Evolutionary conservation across 495 filamentous ascomycete genomes (phyloP), one percentile per base, ranked within the genome.

Genomic region (Usnea hakonensis): DNA sequence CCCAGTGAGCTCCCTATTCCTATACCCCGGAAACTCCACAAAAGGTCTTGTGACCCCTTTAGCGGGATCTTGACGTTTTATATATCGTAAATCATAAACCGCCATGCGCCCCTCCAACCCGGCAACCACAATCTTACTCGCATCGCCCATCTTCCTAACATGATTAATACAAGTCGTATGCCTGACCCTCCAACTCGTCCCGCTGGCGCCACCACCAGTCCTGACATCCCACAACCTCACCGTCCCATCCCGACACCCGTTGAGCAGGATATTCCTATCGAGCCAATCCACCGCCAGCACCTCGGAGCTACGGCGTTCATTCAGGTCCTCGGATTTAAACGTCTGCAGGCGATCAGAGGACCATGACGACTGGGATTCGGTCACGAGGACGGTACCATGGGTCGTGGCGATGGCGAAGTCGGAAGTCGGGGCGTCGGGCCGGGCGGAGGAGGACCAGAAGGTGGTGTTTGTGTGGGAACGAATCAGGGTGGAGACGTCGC

Each of bases 211-310:
- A n/a, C 58, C 58, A n/a, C 2, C 2, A 26, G 28, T 61, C 38
- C 65, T 57, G 21, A 35, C 54, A 19, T 67, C 65, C 62, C 65
- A 65, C 17, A 67, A 48, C 6, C 36, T 35, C 16, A 67, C 62
- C 4, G 33, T 61, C 0, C 44, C 62, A 21, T 55, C 58, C 10
- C 65, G 46, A 28, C 54, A 43, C 2, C 65, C 65, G 38, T 37
- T 57, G 1, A 65, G 35, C 11, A 67, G n/a, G 17, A 55, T 21
- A 21, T 65, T 58, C 2, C 7, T n/a, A 16, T 46, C 50, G 21
- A 61, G 46, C 57, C 63, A 67, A 55, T 67, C 62, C 3, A 67
- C 37, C 0, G 62, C 48, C 36, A 67, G 40, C 19, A 61, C 59
- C 14, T 67, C 65, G 2, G 33, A 36, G 5, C 3, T 16, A n/a